Conservation (phyloP, 352 stramenopile species). For the Thraustochytrium striatum region DNA sequence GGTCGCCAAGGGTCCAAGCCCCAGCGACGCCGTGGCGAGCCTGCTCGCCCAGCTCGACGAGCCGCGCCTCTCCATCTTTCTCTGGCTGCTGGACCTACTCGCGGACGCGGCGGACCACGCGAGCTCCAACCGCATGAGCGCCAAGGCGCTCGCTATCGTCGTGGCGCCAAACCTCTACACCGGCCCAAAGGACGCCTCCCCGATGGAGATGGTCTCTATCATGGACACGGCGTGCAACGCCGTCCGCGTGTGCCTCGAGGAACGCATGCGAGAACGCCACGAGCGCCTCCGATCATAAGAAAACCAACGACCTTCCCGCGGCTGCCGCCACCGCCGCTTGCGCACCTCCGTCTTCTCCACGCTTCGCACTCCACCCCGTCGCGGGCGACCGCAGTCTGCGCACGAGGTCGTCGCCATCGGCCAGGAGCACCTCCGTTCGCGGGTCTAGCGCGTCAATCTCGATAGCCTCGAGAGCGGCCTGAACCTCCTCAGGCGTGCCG, state of each 20-base stretch:
- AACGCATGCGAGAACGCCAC: too few relatives aligned
- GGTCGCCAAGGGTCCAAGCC: conserved; percentile 66
- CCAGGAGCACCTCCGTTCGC: too few relatives aligned
- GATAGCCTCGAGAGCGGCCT: too few relatives aligned
- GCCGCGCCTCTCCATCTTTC: conserved; percentile 58
- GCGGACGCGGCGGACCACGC: conserved; percentile 63
- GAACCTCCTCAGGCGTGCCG: too few relatives aligned
- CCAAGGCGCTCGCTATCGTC: conserved; percentile 71
- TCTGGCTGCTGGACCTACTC: conserved; percentile 72
- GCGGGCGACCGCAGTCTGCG: too few relatives aligned
- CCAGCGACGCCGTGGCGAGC: conserved; percentile 56
- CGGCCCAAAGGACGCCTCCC: neutral
- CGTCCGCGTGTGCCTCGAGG: conserved; percentile 1
- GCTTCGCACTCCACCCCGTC: too few relatives aligned
- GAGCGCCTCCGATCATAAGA: too few relatives aligned
- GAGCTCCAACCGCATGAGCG: conserved; percentile 68
- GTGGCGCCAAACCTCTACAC: conserved; percentile 74
- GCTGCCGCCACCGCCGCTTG: too few relatives aligned
- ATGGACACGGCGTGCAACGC: conserved; percentile 14
- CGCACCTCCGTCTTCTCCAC: too few relatives aligned
- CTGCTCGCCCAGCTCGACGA: conserved; percentile 58
- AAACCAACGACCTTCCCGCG: too few relatives aligned
- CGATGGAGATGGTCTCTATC: conserved; percentile 19
- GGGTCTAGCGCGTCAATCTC: too few relatives aligned
- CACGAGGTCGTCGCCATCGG: too few relatives aligned